These are phyloP conservation scores for Plenodomus biglobosus DNA, from an alignment of 2,329 filamentous ascomycete genomes.

Conservation along the genomic window DNA sequence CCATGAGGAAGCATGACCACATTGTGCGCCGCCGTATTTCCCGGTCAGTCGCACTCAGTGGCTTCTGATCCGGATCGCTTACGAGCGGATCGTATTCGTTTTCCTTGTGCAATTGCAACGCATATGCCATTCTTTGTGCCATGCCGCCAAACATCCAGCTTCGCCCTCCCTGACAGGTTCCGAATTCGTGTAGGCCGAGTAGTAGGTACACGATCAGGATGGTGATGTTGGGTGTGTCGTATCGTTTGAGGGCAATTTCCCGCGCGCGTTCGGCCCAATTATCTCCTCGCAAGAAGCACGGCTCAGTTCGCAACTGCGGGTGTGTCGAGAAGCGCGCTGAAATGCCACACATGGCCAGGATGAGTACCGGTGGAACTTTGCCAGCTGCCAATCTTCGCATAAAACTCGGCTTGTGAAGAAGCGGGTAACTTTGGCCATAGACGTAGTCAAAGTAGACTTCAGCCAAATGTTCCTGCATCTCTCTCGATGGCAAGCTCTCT, in stretches of 20 bases:
- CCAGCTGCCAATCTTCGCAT: slow-evolving; percentile 83
- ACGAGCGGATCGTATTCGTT: slow-evolving; percentile 76
- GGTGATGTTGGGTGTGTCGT: slow-evolving; percentile 94
- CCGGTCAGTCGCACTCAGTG: slow-evolving; percentile 85
- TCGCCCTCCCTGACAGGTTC: slow-evolving; percentile 91
- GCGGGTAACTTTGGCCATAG: slow-evolving; percentile 91
- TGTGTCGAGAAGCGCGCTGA: slow-evolving; percentile 94
- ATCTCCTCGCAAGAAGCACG: slow-evolving; percentile 84
- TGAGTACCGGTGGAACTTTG: slow-evolving; percentile 82
- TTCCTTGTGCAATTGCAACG: slow-evolving; percentile 89
- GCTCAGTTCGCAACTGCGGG: slow-evolving; percentile 72
- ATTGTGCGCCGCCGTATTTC: slow-evolving; percentile 92
- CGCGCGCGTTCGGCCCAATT: slow-evolving; percentile 87
- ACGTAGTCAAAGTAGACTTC: slow-evolving; percentile 96
- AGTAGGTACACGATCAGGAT: slow-evolving; percentile 89
- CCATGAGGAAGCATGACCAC: slow-evolving; percentile 99
- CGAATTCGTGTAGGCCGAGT: slow-evolving; percentile 90
- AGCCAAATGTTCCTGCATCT: slow-evolving; percentile 88
- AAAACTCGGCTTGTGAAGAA: slow-evolving; percentile 95
- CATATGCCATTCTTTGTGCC: slow-evolving; percentile 95
- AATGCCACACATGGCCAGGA: slow-evolving; percentile 91
- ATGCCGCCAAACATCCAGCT: slow-evolving; percentile 96
- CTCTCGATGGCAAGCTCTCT: slow-evolving; percentile 78
- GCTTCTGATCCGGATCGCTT: slow-evolving; percentile 60
- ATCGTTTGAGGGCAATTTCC: slow-evolving; percentile 81